phyloP scores from a whole-genome alignment of 345 rosid genomes.

The Brassica cretica region DNA sequence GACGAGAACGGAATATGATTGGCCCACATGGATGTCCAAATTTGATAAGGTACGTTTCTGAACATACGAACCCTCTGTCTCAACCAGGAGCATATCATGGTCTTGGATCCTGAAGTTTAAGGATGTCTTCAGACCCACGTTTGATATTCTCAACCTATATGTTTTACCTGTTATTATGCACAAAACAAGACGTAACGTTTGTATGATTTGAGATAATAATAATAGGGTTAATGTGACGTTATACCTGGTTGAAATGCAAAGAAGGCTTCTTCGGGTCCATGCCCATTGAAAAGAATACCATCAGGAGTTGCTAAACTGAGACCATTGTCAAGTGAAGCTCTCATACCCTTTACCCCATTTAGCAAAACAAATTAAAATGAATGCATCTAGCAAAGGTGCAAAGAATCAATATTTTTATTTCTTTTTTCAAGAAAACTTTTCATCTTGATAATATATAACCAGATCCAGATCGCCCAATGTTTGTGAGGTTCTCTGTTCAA shows the following conservation, averaged over 20 bases:
- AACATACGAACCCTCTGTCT: constrained; percentile 38
- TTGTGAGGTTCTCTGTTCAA: no score
- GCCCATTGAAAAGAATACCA: constrained; percentile 39
- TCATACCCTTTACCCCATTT: constrained; percentile 26
- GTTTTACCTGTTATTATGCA: constrained; percentile 29
- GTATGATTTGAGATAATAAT: neutral
- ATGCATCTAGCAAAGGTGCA: neutral
- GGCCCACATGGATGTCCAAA: constrained; percentile 40
- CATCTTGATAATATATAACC: neutral
- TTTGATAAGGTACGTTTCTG: constrained; percentile 19
- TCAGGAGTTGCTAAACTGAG: constrained; percentile 31
- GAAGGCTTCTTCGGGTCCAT: constrained; percentile 31
- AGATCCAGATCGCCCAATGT: no score
- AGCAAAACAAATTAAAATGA: neutral
- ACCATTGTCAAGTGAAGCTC: constrained; percentile 41
- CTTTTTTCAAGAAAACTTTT: neutral
- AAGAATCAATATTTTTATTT: neutral
- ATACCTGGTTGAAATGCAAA: constrained; percentile 38
- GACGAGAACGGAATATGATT: constrained; percentile 41
- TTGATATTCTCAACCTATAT: constrained; percentile 44
- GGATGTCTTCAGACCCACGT: constrained; percentile 33
- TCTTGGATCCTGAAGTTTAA: constrained; percentile 42
- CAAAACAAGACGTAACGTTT: neutral
- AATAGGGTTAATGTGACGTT: neutral
- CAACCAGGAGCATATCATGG: constrained; percentile 42